Base-by-base conservation (phyloP, 306 rosid genomes). In the Elaeagnus macrophylla region DNA sequence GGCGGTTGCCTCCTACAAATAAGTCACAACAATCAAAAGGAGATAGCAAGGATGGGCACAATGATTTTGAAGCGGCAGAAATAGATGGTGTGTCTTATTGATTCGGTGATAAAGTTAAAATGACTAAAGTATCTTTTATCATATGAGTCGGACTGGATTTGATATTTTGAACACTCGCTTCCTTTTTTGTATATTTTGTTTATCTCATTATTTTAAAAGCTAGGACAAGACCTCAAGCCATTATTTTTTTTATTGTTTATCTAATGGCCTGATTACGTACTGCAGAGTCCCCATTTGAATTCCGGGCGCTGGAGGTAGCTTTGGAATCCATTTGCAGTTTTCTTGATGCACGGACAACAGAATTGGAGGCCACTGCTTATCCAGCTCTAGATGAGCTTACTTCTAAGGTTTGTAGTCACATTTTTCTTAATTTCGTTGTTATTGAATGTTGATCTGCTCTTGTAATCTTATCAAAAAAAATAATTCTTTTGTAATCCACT, bases 301-400 rank as follows among this genome's bases (percentile, higher is more conserved):
- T 90, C 62, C 91, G 97, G 37, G 95, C 94, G 37, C 69, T 90
- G 68, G 97, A 90, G 80, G 91, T 90, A 25, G 91, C 91, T 56
- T 83, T 90, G 78, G 97, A 90, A 71, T 88, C 95, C 60, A 83
- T 90, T 74, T 90, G 95, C 67, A 90, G 97, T 70, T 84, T 73
- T 70, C 97, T 86, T 78, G 86, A 91, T 61, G 97, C 95, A 37
- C 95, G 95, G 10, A 90, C 97, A 57, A 57, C 84, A 14, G 97
- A 90, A 65, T 65, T 90, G 71, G 95, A 90, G 86, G 78, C 84
- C 67, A 81, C 81, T 51, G 95, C 97, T 63, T 90, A 90, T 80
- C 97, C 94, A 57, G 97, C 97, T 64, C 65, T 90, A 53, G 94
- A 90, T 70, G 94, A 86, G 67, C 97, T 90, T 65, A 90, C 95